Evolutionary conservation across 2,329 filamentous ascomycete species (phyloP), one percentile per base, ranked within the genome.

Genomic region (Exophiala calicioides): DNA sequence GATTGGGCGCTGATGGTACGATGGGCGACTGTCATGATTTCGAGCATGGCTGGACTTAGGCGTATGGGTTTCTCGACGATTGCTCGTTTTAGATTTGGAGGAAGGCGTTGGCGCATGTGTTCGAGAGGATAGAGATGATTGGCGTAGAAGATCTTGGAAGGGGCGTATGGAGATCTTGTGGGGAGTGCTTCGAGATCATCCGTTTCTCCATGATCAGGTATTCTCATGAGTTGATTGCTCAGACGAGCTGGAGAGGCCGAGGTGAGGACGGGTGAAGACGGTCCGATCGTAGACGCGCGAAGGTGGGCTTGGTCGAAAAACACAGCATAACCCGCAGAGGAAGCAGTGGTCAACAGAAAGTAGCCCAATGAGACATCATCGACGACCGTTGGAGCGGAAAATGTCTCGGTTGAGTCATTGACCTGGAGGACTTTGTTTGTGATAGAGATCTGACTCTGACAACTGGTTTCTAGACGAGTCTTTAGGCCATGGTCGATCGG

Each of bases 361-460:
- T 81, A 80, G 7, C 80, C 80, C 21, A 82, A 60, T 48, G 79
- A 76, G 8, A 73, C 72, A 52, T 82, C 77, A 37, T 77, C 69
- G 26, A 83, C 69, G 18, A 78, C 69, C n/a, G 81, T 65, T 41
- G 69, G 72, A 15, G 72, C 65, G 4, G 75, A 73, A 19, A 73
- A 56, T 67, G 70, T 63, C 54, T 68, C 58, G 12, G 46, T 37
- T n/a, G 37, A 36, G 41, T 54, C 58, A 37, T 60, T 58, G 38
- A 60, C 64, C 7, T 61, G 50, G 29, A 82, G 62, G 24, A 77
- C 68, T 16, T 68, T 66, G 37, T 80, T 72, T 24, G 77, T 68
- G 2, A 69, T 57, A 4, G 74, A 77, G 13, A 70, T 71, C 3
- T 71, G 64, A 12, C 73, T 73, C 38, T 80, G 74, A 34, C 80